Evolutionary conservation across 352 stramenopile species (phyloP), one percentile per base, ranked within the genome.

Genomic region (Globisporangium polare): DNA sequence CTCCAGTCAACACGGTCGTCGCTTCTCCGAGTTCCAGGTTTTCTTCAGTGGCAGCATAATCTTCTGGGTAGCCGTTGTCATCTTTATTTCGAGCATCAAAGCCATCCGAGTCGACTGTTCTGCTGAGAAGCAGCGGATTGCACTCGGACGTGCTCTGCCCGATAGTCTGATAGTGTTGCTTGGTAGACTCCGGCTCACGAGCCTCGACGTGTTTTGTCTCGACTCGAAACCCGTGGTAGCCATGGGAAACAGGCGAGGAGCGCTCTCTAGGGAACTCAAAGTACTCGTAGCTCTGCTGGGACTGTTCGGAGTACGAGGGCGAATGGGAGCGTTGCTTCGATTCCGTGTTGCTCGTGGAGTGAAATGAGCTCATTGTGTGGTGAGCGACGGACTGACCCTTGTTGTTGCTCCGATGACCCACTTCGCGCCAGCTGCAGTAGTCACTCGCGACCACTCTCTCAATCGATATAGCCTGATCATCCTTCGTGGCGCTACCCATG

Each of bases 371-470:
- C 35, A 22, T 27, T 17, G 37, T 24, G 37, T 52, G 35, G n/a
- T 37, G n/a, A 33, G 35, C 58, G 7, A 58, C 24, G 18, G 47
- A 24, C 37, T 47, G 18, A 2, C 20, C 43, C 33, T 58, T 27
- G n/a, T 22, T n/a, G 8, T 58, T 33, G 20, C 39, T 41, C 1
- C 29, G 24, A 17, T 20, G 60, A 17, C 22, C 50, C 12, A 46
- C 42, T 13, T 53, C 26, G 10, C 59, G 53, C 67, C 67, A 70
- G 37, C 53, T 63, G 50, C 63, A 73, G 31, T 71, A 73, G 63
- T 73, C 63, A 18, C 67, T 73, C 24, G 67, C 63, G 7, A 73
- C 63, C 35, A 73, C 52, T 41, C 62, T 67, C 58, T 69, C 60
- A 8, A 65, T 22, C 1, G 29, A 35, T 5, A 39, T 5, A n/a